These are phyloP conservation scores for Oleoguttula mirabilis DNA, from an alignment of 495 filamentous ascomycete genomes.

Conservation along the genomic window DNA sequence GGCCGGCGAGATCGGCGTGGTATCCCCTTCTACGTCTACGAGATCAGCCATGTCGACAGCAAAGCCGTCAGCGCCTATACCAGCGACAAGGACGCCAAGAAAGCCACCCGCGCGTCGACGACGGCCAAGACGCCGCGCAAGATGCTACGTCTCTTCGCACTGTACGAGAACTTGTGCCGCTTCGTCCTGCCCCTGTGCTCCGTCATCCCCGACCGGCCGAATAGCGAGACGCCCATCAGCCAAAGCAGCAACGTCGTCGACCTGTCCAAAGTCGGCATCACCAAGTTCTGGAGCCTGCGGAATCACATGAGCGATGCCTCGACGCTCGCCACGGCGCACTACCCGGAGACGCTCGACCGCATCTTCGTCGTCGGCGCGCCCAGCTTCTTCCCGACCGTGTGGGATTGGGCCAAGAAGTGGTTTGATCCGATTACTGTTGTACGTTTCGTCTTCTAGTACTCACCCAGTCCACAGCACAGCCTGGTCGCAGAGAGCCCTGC, in stretches of 20 bases:
- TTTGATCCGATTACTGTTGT: conserved; percentile 79
- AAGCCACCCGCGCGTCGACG: conserved; percentile 30
- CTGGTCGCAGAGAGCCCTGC: too few species aligned
- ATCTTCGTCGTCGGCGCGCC: conserved; percentile 87
- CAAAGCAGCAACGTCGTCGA: conserved; percentile 84
- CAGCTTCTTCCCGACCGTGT: conserved; percentile 83
- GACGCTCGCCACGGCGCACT: conserved; percentile 76
- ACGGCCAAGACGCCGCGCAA: conserved; percentile 39
- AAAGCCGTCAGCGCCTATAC: conserved; percentile 67
- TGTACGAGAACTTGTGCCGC: conserved; percentile 80
- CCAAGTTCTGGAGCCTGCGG: conserved; percentile 90
- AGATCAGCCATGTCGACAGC: conserved; percentile 66
- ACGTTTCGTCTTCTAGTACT: too few species aligned
- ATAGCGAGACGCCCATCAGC: conserved; percentile 56
- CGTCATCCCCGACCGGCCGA: conserved; percentile 50
- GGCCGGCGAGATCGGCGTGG: conserved; percentile 76
- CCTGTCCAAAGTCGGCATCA: conserved; percentile 67
- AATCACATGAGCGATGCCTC: conserved; percentile 82
- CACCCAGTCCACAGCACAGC: too few species aligned
- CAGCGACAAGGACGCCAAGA: conserved; percentile 31
- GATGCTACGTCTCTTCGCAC: conserved; percentile 66
- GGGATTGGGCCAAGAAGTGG: conserved; percentile 93
- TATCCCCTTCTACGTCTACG: conserved; percentile 80
- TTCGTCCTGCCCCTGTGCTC: conserved; percentile 79
- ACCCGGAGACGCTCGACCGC: conserved; percentile 78